These are phyloP conservation scores for Acanthamoeba lugdunensis DNA, from an alignment of 208 protist genomes.

Conservation along the genomic window DNA sequence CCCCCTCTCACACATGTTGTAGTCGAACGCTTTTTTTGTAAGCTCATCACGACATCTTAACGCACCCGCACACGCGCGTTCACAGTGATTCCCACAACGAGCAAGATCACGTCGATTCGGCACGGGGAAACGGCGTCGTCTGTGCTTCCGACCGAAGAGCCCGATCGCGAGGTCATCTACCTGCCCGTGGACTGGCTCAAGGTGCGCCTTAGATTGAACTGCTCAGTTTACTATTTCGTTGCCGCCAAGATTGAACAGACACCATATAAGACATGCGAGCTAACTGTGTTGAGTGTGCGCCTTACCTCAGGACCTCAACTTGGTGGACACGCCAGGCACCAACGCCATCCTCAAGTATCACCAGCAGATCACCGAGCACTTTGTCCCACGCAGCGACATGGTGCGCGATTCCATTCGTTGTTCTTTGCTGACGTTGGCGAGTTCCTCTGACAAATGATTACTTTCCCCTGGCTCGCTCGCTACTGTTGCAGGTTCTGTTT, in stretches of 20 bases:
- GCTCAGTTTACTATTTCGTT: no score
- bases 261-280: background rate
- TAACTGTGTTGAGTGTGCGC: background rate
- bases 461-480: background rate
- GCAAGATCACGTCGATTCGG: constrained; percentile 66
- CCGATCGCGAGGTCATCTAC: constrained; percentile 71
- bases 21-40: no score
- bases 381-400: constrained; percentile 78
- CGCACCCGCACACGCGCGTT: background rate
- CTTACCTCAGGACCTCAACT: background rate
- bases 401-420: background rate
- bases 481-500: constrained; percentile 61
- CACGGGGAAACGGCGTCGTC: constrained; percentile 19
- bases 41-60: no score
- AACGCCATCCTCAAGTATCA: constrained; percentile 73
- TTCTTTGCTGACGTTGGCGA: background rate
- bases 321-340: constrained; percentile 80
- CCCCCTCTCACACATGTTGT: background rate
- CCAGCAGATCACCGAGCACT: constrained; percentile 82
- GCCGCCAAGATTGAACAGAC: no score
- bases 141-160: constrained; percentile 33
- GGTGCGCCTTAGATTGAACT: background rate
- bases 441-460: background rate
- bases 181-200: constrained; percentile 78
- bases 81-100: constrained; percentile 67